Evolutionary conservation across 768 basidiomycete species (phyloP).

Genomic region (Boletus reticuloceps): DNA sequence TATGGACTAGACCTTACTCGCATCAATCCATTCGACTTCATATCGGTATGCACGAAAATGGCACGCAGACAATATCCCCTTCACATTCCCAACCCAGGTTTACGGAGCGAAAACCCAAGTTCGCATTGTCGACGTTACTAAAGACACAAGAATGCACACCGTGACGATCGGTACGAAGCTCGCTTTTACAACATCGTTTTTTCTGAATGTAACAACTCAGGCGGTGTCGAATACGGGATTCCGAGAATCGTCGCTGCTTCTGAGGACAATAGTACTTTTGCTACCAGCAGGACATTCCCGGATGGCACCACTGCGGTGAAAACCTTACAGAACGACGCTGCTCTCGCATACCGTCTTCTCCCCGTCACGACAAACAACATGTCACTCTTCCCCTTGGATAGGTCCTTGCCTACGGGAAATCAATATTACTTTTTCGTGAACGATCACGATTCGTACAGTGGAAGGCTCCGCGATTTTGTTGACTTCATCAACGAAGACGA

Average conservation of each 20-base stretch:
- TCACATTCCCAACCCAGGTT: background rate
- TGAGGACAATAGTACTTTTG: background rate
- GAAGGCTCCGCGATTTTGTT: background rate
- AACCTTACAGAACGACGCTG: background rate
- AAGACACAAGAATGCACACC: background rate
- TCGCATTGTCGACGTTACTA: background rate
- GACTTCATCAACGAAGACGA: slow-evolving; percentile 7
- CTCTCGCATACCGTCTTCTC: slow-evolving; percentile 4
- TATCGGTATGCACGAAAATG: background rate
- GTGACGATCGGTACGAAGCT: background rate
- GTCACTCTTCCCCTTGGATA: slow-evolving; percentile 4
- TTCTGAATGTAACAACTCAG: background rate
- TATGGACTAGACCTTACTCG: slow-evolving; percentile 3
- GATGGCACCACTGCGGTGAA: background rate
- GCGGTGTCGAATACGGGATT: slow-evolving; percentile 1
- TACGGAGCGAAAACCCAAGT: background rate
- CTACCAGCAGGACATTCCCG: background rate
- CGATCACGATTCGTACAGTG: background rate
- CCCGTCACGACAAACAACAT: background rate
- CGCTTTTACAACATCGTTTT: background rate
- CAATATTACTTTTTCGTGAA: slow-evolving; percentile 5
- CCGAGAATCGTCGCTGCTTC: slow-evolving; percentile 1
- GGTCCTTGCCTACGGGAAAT: background rate
- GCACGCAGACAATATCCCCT: background rate
- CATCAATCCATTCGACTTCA: background rate